These are phyloP conservation scores for Colletotrichum sp. DNA, from an alignment of 2,329 filamentous ascomycete species.

Conservation along the genomic window DNA sequence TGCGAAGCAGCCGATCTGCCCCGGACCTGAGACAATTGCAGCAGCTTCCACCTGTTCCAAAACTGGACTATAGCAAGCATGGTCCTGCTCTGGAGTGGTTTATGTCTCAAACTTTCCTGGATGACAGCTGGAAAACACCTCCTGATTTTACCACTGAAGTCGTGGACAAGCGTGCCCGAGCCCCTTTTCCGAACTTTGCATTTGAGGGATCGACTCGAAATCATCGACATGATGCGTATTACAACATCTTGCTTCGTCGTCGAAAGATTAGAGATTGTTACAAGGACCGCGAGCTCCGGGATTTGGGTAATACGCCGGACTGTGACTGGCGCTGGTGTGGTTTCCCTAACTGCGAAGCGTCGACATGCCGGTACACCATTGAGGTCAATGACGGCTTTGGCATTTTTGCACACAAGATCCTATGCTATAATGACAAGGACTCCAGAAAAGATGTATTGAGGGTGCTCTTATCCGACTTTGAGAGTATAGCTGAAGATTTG, in stretches of 20 bases:
- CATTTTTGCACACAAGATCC: not conserved
- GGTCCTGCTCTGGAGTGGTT: not conserved
- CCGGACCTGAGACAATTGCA: not conserved
- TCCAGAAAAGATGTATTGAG: not conserved
- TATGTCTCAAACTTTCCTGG: not conserved
- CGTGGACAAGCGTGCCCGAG: not conserved
- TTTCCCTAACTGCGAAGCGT: not conserved
- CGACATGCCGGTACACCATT: not conserved
- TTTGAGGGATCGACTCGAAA: not conserved
- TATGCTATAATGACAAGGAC: not conserved
- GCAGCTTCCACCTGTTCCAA: not conserved
- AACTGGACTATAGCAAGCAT: not conserved
- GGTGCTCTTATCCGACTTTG: not conserved
- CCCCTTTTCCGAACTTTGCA: not conserved
- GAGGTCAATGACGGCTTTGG: not conserved
- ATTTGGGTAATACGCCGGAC: not conserved
- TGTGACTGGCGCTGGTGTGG: not conserved
- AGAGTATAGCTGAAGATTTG: not conserved
- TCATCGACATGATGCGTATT: not conserved
- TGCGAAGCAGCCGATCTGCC: not conserved
- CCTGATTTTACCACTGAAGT: not conserved
- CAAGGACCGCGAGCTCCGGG: not conserved
- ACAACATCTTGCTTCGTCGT: not conserved
- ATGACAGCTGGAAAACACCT: not conserved
- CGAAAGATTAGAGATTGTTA: not conserved